Base-by-base conservation (phyloP, 1,284 basidiomycete genomes). In the Malassezia vespertilionis region DNA sequence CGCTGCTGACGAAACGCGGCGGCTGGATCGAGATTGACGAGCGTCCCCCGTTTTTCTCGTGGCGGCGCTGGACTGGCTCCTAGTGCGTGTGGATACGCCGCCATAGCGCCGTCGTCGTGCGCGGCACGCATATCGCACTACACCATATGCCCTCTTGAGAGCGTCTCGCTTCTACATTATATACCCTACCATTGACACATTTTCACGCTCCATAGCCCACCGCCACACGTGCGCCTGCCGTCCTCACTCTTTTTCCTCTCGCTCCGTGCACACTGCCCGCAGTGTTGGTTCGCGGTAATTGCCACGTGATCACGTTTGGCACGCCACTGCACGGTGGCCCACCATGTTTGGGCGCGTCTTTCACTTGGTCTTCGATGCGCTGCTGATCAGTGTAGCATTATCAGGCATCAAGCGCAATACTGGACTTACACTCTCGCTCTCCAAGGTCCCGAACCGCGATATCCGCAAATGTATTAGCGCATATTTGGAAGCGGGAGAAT, bases 401-500 rank as follows among this genome's bases (percentile, higher is more conserved):
- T 58, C 62, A 0, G 66, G 67, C 12, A 63, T 70, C 54, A 66
- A 66, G 52, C 49, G 67, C 4, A 66, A 61, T 38, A 67, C 65
- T 0, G 65, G 67, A 8, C 48, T 70, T 15, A 66, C 65, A 11
- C 55, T 62, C 4, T 55, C 63, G 6, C 41, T 70, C 1, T 45
- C 48, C 4, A 39, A 53, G 9, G 55, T 70, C 35, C 62, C 61
- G 7, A 61, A 63, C 53, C 61, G 62, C 33, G 67, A 70, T 31
- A 30, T 67, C 5, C 57, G 65, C 35, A 60, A 67, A 41, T 32
- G 69, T 24, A 44, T 69, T 45, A 50, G 61, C 24, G 54, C 59
- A 33, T 70, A 65, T 34, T 45, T 70, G 23, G 67, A 70, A 42
- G 58, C 64, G 22, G 67, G 67, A 27, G 67, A 70, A 52, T 70